phyloP scores from a whole-genome alignment of 305 asterid genomes.

The Solanum hybrid region DNA sequence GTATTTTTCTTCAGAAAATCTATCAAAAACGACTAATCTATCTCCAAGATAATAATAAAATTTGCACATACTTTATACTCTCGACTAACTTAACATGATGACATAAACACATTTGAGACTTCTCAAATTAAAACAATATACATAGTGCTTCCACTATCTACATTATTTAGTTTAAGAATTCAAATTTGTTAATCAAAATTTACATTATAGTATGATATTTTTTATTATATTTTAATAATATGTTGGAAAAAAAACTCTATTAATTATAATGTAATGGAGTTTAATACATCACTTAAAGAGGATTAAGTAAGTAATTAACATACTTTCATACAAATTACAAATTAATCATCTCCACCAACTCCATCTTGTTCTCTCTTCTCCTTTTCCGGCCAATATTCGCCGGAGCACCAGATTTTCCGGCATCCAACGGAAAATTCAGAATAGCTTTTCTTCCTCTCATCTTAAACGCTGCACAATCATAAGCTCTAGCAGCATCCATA shows the following conservation, averaged over 20 bases:
- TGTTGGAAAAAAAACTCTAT: neutral
- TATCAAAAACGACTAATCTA: fast-evolving
- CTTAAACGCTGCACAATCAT: slow-evolving; percentile 76
- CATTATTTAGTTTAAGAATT: neutral
- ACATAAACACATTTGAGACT: neutral
- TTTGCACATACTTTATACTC: too few species aligned
- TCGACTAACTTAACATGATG: too few species aligned
- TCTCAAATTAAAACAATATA: neutral
- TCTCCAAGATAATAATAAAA: too few species aligned
- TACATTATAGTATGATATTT: neutral
- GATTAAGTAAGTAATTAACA: neutral
- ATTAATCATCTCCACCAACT: slow-evolving; percentile 10
- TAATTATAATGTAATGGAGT: neutral
- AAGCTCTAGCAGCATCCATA: slow-evolving; percentile 76
- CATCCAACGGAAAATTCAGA: slow-evolving; percentile 55
- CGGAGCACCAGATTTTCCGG: slow-evolving; percentile 16
- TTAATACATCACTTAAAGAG: neutral
- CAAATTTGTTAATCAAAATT: neutral
- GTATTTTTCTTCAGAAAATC: fast-evolving
- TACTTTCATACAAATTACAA: neutral
- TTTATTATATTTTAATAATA: neutral
- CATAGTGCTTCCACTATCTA: neutral
- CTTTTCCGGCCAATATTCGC: slow-evolving; percentile 34
- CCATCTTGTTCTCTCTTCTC: slow-evolving; percentile 26
- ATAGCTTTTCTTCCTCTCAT: slow-evolving; percentile 63